phyloP scores from a whole-genome alignment of 2,329 filamentous ascomycete species.

The Penicillium sp. region DNA sequence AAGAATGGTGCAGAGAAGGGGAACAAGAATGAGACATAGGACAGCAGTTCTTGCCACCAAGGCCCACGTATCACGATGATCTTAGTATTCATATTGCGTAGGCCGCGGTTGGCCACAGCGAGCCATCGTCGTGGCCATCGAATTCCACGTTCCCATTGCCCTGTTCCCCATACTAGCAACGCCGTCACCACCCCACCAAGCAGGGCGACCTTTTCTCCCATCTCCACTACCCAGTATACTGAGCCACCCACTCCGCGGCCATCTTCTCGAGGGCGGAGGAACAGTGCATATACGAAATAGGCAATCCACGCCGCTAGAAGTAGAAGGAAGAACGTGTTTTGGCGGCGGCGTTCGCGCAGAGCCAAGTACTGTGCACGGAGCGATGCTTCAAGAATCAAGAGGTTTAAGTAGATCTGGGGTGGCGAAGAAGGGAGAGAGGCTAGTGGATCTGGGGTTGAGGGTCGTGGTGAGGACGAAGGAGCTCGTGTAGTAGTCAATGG shows the following conservation, averaged over 20 bases:
- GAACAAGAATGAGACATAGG: conserved; percentile 72
- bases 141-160: conserved; percentile 93
- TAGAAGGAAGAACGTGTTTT: conserved; percentile 89
- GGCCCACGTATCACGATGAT: conserved; percentile 82
- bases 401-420: conserved; percentile 96
- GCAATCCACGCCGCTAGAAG: conserved; percentile 77
- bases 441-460: conserved; percentile 64
- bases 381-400: conserved; percentile 93
- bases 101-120: conserved; percentile 79
- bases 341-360: conserved; percentile 79
- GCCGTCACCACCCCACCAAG: conserved; percentile 87
- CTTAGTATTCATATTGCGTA: conserved; percentile 93
- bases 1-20: conserved; percentile 70
- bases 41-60: conserved; percentile 76
- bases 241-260: conserved; percentile 86
- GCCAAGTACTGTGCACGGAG: conserved; percentile 90
- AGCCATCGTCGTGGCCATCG: conserved; percentile 94
- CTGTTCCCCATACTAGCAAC: conserved; percentile 86
- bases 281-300: conserved; percentile 85
- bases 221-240: conserved; percentile 95
- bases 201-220: conserved; percentile 84
- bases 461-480: conserved; percentile 48
- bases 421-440: conserved; percentile 83
- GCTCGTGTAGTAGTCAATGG: conserved; percentile 27
- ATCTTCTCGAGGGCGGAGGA: conserved; percentile 94